phyloP scores from a whole-genome alignment of 805 yeast species.

The Metschnikowia gruessii region DNA sequence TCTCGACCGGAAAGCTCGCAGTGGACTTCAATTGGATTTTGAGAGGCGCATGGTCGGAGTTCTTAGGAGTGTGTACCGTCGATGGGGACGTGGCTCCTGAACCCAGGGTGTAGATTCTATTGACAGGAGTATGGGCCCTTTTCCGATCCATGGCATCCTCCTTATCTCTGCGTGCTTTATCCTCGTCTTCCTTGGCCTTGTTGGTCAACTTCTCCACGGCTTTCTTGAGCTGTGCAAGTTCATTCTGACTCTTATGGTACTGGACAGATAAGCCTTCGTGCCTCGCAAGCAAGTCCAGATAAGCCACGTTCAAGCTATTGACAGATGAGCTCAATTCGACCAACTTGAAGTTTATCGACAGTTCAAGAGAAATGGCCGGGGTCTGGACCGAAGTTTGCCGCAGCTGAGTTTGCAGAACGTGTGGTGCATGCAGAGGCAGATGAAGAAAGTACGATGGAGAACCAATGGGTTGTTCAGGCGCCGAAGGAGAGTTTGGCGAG shows the following conservation, averaged over 20 bases:
- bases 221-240: slow-evolving; percentile 52
- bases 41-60: slow-evolving; percentile 7
- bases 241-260: slow-evolving; percentile 48
- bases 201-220: slow-evolving; percentile 33
- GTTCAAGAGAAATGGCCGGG: slow-evolving; percentile 14
- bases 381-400: slow-evolving; percentile 20
- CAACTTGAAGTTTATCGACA: slow-evolving; percentile 24
- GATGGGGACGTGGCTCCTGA: slow-evolving; percentile 17
- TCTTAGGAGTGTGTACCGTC: slow-evolving; percentile 11
- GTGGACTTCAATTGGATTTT: slow-evolving; percentile 13
- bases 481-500: slow-evolving; percentile 15
- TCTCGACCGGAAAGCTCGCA: background rate
- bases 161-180: background rate
- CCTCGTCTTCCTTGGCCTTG: background rate
- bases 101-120: slow-evolving; percentile 10
- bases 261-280: slow-evolving; percentile 50
- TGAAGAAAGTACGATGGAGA: slow-evolving; percentile 15
- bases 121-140: slow-evolving; percentile 12
- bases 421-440: slow-evolving; percentile 14
- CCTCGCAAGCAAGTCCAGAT: slow-evolving; percentile 40
- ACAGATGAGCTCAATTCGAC: slow-evolving; percentile 40
- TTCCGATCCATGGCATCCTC: slow-evolving; percentile 10
- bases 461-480: slow-evolving; percentile 9
- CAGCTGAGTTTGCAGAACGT: slow-evolving; percentile 17
- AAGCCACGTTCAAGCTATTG: slow-evolving; percentile 40